Conservation (phyloP, 1,284 basidiomycete genomes). For the Sporisorium scitamineum region DNA sequence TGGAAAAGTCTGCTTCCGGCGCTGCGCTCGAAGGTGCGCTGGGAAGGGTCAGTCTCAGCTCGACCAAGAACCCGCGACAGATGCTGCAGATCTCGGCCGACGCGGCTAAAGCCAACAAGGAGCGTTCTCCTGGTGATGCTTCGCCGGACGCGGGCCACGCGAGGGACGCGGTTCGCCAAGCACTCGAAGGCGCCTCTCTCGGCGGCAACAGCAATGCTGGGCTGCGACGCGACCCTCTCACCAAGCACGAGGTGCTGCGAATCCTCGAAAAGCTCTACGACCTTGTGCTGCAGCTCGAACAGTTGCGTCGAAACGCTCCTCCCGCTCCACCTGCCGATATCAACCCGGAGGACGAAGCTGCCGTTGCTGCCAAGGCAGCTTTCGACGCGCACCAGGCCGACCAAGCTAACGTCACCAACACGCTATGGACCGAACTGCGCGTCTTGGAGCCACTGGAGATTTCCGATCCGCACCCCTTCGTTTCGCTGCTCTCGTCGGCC, state of each 20-base stretch:
- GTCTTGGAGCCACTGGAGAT: slow-evolving; percentile 92
- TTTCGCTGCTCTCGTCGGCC: slow-evolving; percentile 85
- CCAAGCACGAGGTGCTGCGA: slow-evolving; percentile 81
- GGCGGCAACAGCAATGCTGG: slow-evolving; percentile 72
- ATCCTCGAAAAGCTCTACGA: slow-evolving; percentile 90
- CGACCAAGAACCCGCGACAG: slow-evolving; percentile 92
- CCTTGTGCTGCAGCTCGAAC: slow-evolving; percentile 84
- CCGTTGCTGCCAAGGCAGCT: slow-evolving; percentile 24
- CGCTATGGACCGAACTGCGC: slow-evolving; percentile 83
- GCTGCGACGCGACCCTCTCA: slow-evolving; percentile 73
- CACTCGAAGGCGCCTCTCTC: slow-evolving; percentile 60
- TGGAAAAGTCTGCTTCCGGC: slow-evolving; percentile 61
- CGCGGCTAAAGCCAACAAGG: slow-evolving; percentile 37
- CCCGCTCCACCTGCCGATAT: slow-evolving; percentile 58
- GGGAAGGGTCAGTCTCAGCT: slow-evolving; percentile 89
- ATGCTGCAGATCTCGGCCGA: slow-evolving; percentile 83
- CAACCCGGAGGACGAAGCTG: slow-evolving; percentile 70
- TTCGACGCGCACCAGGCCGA: slow-evolving; percentile 45
- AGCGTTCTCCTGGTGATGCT: slow-evolving; percentile 17
- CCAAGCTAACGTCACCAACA: slow-evolving; percentile 45
- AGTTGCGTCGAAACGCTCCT: slow-evolving; percentile 83
- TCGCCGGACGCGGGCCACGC: slow-evolving; percentile 42
- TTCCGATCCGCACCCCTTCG: slow-evolving; percentile 97
- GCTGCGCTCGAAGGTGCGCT: slow-evolving; percentile 87
- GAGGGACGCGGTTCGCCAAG: slow-evolving; percentile 61